A percentile compares a stretch with the other conserved stretches of the same genome.
Evolutionary conservation across 2,329 filamentous ascomycete genomes (phyloP).

Genomic region (Cytospora leucostoma): DNA sequence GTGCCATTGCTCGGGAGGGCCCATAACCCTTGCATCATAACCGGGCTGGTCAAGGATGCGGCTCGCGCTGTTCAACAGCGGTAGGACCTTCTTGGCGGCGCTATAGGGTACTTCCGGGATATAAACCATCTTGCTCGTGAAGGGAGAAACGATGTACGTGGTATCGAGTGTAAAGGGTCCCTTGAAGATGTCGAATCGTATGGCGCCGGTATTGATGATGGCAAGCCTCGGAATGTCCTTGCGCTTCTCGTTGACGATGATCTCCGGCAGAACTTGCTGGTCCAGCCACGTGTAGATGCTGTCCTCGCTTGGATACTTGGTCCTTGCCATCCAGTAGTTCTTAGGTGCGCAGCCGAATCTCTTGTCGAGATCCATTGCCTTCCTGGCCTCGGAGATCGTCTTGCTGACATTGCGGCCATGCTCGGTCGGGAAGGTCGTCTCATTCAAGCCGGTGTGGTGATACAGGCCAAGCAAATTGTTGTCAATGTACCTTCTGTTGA

Average conservation of each 20-base stretch:
- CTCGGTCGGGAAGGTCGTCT: slow-evolving; percentile 72
- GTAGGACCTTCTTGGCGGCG: slow-evolving; percentile 69
- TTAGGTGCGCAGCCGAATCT: slow-evolving; percentile 81
- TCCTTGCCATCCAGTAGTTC: slow-evolving; percentile 79
- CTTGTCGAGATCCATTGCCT: slow-evolving; percentile 70
- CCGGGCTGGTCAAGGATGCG: slow-evolving; percentile 46
- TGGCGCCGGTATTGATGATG: slow-evolving; percentile 84
- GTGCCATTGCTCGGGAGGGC: slow-evolving; percentile 50
- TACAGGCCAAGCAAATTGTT: slow-evolving; percentile 86
- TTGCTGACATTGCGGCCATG: slow-evolving; percentile 71
- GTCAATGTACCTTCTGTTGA: slow-evolving; percentile 84
- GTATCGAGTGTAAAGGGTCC: slow-evolving; percentile 87
- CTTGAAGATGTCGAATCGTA: slow-evolving; percentile 95
- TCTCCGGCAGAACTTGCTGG: slow-evolving; percentile 69
- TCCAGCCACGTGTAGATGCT: slow-evolving; percentile 85
- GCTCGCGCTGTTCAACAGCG: slow-evolving; percentile 57
- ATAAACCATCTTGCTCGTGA: slow-evolving; percentile 75
- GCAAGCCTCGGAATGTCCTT: slow-evolving; percentile 66
- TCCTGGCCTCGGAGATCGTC: slow-evolving; percentile 69
- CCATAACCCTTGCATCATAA: slow-evolving; percentile 49
- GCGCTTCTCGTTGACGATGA: slow-evolving; percentile 59
- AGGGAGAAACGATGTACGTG: slow-evolving; percentile 84
- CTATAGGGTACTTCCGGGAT: slow-evolving; percentile 80
- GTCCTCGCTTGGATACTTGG: slow-evolving; percentile 68
- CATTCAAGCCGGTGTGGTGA: slow-evolving; percentile 75